Evolutionary conservation across 768 basidiomycete species (phyloP).

Genomic region (Kwoniella europaea): DNA sequence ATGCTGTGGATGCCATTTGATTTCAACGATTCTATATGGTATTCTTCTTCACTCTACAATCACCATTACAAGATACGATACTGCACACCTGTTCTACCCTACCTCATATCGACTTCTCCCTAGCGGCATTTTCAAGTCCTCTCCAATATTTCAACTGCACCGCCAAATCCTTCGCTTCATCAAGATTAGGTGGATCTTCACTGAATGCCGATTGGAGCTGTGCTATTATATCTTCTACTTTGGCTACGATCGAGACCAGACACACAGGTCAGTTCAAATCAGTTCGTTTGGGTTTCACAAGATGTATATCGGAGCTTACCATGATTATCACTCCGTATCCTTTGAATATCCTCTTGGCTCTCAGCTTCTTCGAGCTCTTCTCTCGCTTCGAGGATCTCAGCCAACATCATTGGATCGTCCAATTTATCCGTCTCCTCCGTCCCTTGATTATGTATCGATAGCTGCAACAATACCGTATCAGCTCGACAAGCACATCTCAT

Average conservation of each 20-base stretch:
- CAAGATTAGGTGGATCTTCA: constrained; percentile 63
- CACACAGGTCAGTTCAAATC: too few relatives aligned
- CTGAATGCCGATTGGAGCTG: constrained; percentile 65
- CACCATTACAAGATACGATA: background rate
- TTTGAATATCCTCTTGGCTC: constrained; percentile 63
- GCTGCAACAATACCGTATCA: constrained; percentile 36
- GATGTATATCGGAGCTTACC: constrained; percentile 61
- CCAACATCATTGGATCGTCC: constrained; percentile 73
- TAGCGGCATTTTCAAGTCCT: constrained; percentile 57
- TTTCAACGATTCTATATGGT: too few relatives aligned
- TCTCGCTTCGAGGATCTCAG: constrained; percentile 76
- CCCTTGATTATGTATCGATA: constrained; percentile 67
- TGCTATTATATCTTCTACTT: constrained; percentile 62
- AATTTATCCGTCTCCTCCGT: constrained; percentile 73
- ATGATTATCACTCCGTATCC: constrained; percentile 65
- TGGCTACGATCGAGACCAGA: constrained; percentile 60
- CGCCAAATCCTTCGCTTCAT: constrained; percentile 65
- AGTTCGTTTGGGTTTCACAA: too few relatives aligned
- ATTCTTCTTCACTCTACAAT: too few relatives aligned
- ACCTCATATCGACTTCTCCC: constrained; percentile 37
- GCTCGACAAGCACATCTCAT: background rate
- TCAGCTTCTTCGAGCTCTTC: constrained; percentile 75
- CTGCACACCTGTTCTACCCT: background rate
- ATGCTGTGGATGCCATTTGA: too few relatives aligned
- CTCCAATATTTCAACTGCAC: constrained; percentile 74